These are phyloP conservation scores for Tolypocladium tundrense DNA, from an alignment of 2,329 filamentous ascomycete species.

Conservation along the genomic window DNA sequence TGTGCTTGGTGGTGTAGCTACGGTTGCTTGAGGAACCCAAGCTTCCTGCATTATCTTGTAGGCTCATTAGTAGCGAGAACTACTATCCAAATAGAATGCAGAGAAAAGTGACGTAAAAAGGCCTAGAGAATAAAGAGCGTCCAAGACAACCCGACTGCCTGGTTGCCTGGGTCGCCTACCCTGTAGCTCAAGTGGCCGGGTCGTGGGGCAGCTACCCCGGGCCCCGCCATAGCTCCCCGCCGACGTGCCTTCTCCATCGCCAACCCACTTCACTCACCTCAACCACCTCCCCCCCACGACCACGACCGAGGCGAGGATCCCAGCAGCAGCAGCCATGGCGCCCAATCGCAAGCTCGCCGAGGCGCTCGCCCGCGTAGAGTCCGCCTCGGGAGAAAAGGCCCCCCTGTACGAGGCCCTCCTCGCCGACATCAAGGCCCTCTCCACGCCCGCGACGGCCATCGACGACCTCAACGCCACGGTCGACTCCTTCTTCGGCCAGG, in stretches of 20 bases:
- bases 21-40: no score
- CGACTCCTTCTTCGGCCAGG: constrained; percentile 56
- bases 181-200: not conserved
- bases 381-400: constrained; percentile 28
- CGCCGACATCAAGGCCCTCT: constrained; percentile 28
- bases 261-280: not conserved
- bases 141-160: no score
- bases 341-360: constrained; percentile 29
- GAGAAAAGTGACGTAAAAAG: no score
- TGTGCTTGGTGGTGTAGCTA: no score
- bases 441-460: constrained; percentile 25
- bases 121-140: no score
- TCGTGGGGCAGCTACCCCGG: not conserved
- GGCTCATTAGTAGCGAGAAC: no score
- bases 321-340: constrained; percentile 19
- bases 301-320: not conserved
- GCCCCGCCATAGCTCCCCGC: not conserved
- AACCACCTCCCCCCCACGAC: not conserved
- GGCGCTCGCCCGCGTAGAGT: constrained; percentile 31
- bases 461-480: constrained; percentile 59
- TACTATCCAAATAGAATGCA: no score
- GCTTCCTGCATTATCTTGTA: no score
- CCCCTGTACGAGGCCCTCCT: constrained; percentile 37
- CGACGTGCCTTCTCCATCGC: not conserved
- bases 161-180: not conserved